phyloP scores from a whole-genome alignment of 352 stramenopile species.

The Paralagenidium karlingii region DNA sequence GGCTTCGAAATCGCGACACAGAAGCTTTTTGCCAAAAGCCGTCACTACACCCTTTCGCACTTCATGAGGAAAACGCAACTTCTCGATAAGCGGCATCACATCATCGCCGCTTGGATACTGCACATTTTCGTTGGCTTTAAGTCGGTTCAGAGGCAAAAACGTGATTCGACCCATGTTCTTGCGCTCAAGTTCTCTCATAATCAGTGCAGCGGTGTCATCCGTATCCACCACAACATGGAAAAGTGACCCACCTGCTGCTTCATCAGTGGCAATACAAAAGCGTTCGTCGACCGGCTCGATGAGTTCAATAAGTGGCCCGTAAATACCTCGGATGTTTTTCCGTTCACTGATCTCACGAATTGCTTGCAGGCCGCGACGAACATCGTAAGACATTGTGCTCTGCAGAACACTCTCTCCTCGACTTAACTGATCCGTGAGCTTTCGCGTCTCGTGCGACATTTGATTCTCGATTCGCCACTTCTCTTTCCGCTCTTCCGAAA shows the following conservation, averaged over 20 bases:
- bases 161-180: constrained; percentile 93
- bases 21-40: constrained; percentile 95
- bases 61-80: constrained; percentile 71
- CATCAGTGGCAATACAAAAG: constrained; percentile 93
- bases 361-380: constrained; percentile 71
- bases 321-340: constrained; percentile 69
- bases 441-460: constrained; percentile 59
- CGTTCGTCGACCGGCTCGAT: constrained; percentile 78
- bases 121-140: constrained; percentile 77
- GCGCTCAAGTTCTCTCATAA: constrained; percentile 92
- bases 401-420: constrained; percentile 67
- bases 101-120: constrained; percentile 72
- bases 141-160: constrained; percentile 92
- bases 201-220: constrained; percentile 89
- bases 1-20: constrained; percentile 91
- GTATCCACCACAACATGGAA: constrained; percentile 99
- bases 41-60: constrained; percentile 90
- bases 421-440: constrained; percentile 51
- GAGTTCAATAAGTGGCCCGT: constrained; percentile 95
- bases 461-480: constrained; percentile 76
- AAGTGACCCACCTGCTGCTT: constrained; percentile 90
- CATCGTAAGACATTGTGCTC: constrained; percentile 79
- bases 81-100: constrained; percentile 71
- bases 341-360: constrained; percentile 79
- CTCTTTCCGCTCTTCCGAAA: constrained; percentile 70